phyloP scores from a whole-genome alignment of 768 basidiomycete genomes.

The Lactifluus piperatus region DNA sequence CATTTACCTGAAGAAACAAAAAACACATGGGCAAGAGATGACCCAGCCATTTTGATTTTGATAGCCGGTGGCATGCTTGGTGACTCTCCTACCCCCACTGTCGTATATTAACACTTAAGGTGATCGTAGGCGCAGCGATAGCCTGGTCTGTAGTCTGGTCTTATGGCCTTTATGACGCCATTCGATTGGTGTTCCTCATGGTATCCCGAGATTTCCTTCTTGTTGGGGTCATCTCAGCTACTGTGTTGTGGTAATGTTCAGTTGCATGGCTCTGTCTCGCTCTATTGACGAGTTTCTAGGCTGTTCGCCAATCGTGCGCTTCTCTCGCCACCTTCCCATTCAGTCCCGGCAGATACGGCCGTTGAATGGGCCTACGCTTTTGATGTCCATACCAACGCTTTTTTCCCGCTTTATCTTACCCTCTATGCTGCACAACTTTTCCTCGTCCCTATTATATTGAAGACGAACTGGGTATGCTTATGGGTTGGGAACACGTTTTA shows the following conservation, averaged over 20 bases:
- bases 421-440: slow-evolving; percentile 86
- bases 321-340: slow-evolving; percentile 63
- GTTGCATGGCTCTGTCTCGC: not conserved
- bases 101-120: not conserved
- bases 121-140: slow-evolving; percentile 57
- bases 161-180: slow-evolving; percentile 42
- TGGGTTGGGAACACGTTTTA: slow-evolving; percentile 90
- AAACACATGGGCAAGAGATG: slow-evolving; percentile 97
- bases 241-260: slow-evolving; percentile 57
- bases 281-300: slow-evolving; percentile 31
- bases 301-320: slow-evolving; percentile 65
- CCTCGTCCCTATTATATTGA: slow-evolving; percentile 72
- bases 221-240: slow-evolving; percentile 64
- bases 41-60: slow-evolving; percentile 89
- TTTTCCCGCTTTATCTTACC: slow-evolving; percentile 88
- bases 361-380: slow-evolving; percentile 95
- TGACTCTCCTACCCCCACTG: slow-evolving; percentile 27
- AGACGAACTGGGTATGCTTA: slow-evolving; percentile 89
- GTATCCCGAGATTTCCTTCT: slow-evolving; percentile 83
- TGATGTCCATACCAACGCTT: slow-evolving; percentile 94
- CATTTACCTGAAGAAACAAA: slow-evolving; percentile 65
- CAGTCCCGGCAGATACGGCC: slow-evolving; percentile 55
- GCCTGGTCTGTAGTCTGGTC: slow-evolving; percentile 85
- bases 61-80: slow-evolving; percentile 72
- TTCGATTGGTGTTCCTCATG: slow-evolving; percentile 71